Evolutionary conservation across 2,329 filamentous ascomycete genomes (phyloP).

Genomic region (Cylindrodendrum hubeiense): DNA sequence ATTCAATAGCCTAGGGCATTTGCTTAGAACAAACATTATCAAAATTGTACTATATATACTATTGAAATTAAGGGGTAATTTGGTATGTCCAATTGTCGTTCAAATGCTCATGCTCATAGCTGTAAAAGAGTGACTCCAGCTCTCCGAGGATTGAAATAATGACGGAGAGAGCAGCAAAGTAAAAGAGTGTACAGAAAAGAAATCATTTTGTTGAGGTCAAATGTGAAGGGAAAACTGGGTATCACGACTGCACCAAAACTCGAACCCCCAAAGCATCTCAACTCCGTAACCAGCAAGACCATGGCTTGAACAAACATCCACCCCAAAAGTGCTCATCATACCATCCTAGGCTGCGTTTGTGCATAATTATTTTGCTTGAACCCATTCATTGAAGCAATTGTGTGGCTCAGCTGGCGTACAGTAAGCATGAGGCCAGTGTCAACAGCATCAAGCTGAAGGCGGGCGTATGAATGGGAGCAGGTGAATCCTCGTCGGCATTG

Average conservation of each 20-base stretch:
- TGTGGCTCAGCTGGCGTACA: constrained; percentile 17
- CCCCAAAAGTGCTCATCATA: neutral
- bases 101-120: neutral
- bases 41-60: neutral
- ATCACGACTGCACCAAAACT: constrained; percentile 37
- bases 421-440: constrained; percentile 29
- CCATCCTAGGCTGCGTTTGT: neutral
- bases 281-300: constrained; percentile 16
- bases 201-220: neutral
- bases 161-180: neutral
- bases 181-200: constrained; percentile 1
- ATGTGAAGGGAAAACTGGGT: constrained; percentile 31
- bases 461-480: constrained; percentile 9
- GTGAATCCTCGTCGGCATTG: constrained; percentile 7
- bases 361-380: neutral
- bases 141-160: neutral
- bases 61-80: neutral
- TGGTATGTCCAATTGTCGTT: neutral
- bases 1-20: too few species aligned
- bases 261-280: constrained; percentile 11
- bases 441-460: constrained; percentile 24
- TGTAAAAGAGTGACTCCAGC: neutral
- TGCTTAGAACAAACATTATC: neutral
- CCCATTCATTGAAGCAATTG: neutral
- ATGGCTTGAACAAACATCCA: neutral